Conservation (phyloP, 805 yeast species). For the Ogataea dorogensis region DNA sequence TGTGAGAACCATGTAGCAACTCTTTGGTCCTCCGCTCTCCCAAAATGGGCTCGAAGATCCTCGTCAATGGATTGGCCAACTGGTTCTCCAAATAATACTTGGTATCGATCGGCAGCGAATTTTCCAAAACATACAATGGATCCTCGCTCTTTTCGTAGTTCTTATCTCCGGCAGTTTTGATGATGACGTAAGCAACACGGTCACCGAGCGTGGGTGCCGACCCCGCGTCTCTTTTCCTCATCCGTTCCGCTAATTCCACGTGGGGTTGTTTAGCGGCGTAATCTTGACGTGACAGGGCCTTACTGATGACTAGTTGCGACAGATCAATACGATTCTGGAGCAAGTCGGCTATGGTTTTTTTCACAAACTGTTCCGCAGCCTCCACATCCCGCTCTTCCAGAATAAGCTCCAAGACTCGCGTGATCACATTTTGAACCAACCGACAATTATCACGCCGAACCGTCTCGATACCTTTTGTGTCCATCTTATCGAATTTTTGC, state of each 20-base stretch:
- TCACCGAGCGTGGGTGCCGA: constrained; percentile 97
- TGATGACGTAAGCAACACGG: constrained; percentile 95
- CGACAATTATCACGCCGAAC: constrained; percentile 98
- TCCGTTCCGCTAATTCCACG: constrained; percentile 91
- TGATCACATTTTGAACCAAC: constrained; percentile 90
- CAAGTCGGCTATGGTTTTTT: constrained; percentile 82
- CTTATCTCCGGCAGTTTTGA: constrained; percentile 76
- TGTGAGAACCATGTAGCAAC: constrained; percentile 78
- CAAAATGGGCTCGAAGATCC: constrained; percentile 92
- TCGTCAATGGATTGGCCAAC: constrained; percentile 83
- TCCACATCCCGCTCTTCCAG: constrained; percentile 83
- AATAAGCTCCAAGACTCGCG: constrained; percentile 81
- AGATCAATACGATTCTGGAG: constrained; percentile 89
- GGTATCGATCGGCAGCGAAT: constrained; percentile 90
- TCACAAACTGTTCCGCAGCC: constrained; percentile 83
- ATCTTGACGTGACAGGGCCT: constrained; percentile 84
- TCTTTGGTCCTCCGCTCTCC: constrained; percentile 84
- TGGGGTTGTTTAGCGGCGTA: constrained; percentile 97
- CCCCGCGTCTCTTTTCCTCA: constrained; percentile 95
- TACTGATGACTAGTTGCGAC: constrained; percentile 90
- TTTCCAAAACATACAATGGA: constrained; percentile 88
- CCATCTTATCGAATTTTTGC: constrained; percentile 93
- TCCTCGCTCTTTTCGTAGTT: constrained; percentile 97
- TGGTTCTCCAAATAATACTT: constrained; percentile 92
- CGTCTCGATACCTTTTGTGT: constrained; percentile 97